Base-by-base conservation (phyloP, 2,329 filamentous ascomycete species). In the Raffaelea arxii region DNA sequence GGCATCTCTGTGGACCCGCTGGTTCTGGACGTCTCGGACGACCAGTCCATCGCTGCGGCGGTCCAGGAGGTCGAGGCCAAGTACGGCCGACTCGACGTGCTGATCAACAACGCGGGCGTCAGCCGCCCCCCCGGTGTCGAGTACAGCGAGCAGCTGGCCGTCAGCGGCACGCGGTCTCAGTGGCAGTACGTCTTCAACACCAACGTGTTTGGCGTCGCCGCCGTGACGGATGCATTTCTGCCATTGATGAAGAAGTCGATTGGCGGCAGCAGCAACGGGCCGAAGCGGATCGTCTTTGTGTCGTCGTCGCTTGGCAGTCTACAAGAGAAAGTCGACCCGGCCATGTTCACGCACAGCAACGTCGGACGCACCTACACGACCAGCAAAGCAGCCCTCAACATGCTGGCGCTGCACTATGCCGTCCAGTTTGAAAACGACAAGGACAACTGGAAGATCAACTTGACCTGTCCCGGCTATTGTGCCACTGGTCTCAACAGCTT, bases 11-110 rank as follows among this genome's bases (percentile, higher is more conserved):
- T 66, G 27, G 62, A 67, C 32, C 50, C 65, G 1, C 51, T 71
- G 5, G 56, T 61, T 24, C 62, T 74, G 16, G 69, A 74, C 52
- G 54, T 72, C 7, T 62, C 58, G 25, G 60, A 59, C 25, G 67
- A 72, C 46, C 58, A 60, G 4, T 66, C 66, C 32, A 68, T 74
- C 52, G 49, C 44, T 12, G 44, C 35, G 4, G 67, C 66, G 6
- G 64, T 60, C 7, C 47, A 55, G 4, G 46, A 50, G 1, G 60
- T 62, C n/a, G 46, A 49, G 4, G 41, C 46, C 9, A 54, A 53
- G 12, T 55, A 64, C 53, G 64, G 64, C 16, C 61, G 55, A 18
- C 54, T 61, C 10, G 60, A 61, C 44, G 61, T 61, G 6, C 56
- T 62, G 27, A 47, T 62, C 52, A 61, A 63, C 55, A 63, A 61